Evolutionary conservation across 2,329 filamentous ascomycete species (phyloP).

Genomic region (Cryphonectria naterciae): DNA sequence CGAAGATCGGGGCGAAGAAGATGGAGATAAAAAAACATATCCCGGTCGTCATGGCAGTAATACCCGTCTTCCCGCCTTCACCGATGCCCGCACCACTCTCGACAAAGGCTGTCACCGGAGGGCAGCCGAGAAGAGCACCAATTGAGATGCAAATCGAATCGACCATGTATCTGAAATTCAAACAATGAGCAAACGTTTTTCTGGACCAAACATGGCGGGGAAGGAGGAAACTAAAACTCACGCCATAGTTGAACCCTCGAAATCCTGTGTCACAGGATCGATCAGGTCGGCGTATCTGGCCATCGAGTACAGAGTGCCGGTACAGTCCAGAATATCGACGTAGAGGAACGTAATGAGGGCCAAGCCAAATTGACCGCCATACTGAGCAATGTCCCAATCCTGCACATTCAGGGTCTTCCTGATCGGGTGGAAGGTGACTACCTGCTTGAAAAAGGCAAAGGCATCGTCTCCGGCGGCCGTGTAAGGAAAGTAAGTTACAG

Average conservation of each 20-base stretch:
- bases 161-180: conserved; percentile 63
- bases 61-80: conserved; percentile 73
- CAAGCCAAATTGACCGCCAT: conserved; percentile 77
- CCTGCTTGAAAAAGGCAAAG: conserved; percentile 88
- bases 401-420: conserved; percentile 69
- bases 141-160: conserved; percentile 81
- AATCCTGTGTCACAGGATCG: conserved; percentile 82
- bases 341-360: conserved; percentile 89
- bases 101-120: conserved; percentile 75
- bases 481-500: conserved; percentile 81
- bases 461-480: conserved; percentile 67
- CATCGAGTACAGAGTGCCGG: conserved; percentile 88
- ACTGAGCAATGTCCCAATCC: conserved; percentile 70
- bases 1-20: conserved; percentile 78
- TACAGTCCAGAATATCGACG: conserved; percentile 86
- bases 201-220: background rate
- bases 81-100: conserved; percentile 77
- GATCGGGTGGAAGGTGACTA: conserved; percentile 84
- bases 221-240: conserved; percentile 25
- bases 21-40: conserved; percentile 72
- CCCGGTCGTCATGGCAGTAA: conserved; percentile 72
- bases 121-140: conserved; percentile 71
- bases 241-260: conserved; percentile 81
- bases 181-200: background rate
- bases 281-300: conserved; percentile 80